phyloP scores from a whole-genome alignment of 352 stramenopile genomes.

The Pythium phragmiticola region DNA sequence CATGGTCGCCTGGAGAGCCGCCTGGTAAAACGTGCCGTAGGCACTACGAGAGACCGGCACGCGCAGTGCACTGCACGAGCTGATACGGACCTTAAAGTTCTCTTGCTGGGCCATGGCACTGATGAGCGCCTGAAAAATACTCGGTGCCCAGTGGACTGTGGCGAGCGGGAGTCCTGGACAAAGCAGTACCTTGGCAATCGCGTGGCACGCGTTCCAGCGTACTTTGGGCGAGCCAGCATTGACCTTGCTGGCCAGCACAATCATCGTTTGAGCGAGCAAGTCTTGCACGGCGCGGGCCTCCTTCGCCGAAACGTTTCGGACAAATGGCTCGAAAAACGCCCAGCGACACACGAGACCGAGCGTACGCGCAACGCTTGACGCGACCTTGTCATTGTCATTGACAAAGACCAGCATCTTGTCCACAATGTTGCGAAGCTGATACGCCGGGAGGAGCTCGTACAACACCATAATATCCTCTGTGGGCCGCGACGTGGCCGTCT shows the following conservation, averaged over 20 bases:
- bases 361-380: conserved; percentile 78
- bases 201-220: conserved; percentile 85
- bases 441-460: conserved; percentile 65
- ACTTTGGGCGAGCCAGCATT: conserved; percentile 82
- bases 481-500: background rate
- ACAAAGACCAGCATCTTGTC: conserved; percentile 85
- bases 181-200: conserved; percentile 84
- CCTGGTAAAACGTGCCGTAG: conserved; percentile 74
- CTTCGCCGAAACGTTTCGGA: conserved; percentile 30
- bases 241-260: conserved; percentile 68
- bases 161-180: conserved; percentile 76
- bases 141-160: conserved; percentile 71
- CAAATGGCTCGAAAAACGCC: conserved; percentile 72
- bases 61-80: conserved; percentile 70
- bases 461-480: conserved; percentile 27
- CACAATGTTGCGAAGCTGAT: conserved; percentile 63
- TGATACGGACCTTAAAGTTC: conserved; percentile 90
- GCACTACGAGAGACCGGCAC: conserved; percentile 64
- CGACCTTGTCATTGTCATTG: conserved; percentile 89
- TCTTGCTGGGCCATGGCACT: conserved; percentile 81
- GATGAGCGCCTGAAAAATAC: conserved; percentile 74
- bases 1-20: conserved; percentile 56
- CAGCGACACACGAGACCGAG: conserved; percentile 79
- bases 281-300: conserved; percentile 44
- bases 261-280: conserved; percentile 67